Percentiles rank a stretch among this genome's conserved stretches.
Conservation (phyloP, 2,329 filamentous ascomycete species). For the Neonectria ditissima region DNA sequence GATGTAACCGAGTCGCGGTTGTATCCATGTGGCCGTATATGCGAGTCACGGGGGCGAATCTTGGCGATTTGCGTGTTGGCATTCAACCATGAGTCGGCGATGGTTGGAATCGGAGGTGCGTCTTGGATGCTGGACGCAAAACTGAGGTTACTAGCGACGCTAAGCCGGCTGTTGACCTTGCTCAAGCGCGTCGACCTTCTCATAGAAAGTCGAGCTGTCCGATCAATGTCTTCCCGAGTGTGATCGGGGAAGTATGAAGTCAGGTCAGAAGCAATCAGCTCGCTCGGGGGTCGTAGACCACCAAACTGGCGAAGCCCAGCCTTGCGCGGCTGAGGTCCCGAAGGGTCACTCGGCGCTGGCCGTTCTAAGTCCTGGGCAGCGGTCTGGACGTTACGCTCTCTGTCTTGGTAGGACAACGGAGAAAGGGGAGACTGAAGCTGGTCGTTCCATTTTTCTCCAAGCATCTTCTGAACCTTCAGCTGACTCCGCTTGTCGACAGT, state of each 20-base stretch:
- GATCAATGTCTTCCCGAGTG: conserved; percentile 92
- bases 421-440: conserved; percentile 87
- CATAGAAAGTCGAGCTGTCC: conserved; percentile 92
- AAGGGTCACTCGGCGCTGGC: conserved; percentile 61
- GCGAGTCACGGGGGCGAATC: conserved; percentile 59
- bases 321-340: conserved; percentile 60
- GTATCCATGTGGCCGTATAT: conserved; percentile 56
- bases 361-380: conserved; percentile 69
- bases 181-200: conserved; percentile 91
- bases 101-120: conserved; percentile 93
- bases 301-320: conserved; percentile 83
- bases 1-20: conserved; percentile 92
- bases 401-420: conserved; percentile 78
- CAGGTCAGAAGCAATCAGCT: conserved; percentile 95
- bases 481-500: conserved; percentile 81
- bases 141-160: conserved; percentile 93
- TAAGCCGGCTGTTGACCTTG: conserved; percentile 91
- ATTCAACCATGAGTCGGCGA: conserved; percentile 91
- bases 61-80: conserved; percentile 54
- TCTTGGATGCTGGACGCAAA: conserved; percentile 92
- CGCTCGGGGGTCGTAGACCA: conserved; percentile 91
- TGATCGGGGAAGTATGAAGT: conserved; percentile 98
- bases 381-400: conserved; percentile 74
- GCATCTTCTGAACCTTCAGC: conserved; percentile 87
- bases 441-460: conserved; percentile 87